Evolutionary conservation across 2,329 filamentous ascomycete species (phyloP), one percentile per base, ranked within the genome.

Genomic region (Colletotrichum orbiculare): DNA sequence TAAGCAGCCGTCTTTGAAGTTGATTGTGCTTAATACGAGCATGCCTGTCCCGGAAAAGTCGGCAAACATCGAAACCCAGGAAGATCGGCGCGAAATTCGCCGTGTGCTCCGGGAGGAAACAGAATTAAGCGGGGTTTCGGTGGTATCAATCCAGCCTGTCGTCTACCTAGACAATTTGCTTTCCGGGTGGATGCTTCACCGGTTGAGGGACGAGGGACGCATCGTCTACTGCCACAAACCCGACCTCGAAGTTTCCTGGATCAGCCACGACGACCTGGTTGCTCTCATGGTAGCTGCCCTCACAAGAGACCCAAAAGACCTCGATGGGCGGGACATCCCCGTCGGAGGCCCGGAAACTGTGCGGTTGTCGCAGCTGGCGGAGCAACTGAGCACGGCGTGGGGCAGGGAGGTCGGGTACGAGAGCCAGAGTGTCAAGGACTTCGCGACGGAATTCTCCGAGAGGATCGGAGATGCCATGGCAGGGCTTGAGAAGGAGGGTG

Each of bases 1-100:
- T 0, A 89, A 84, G 2, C 84, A 82, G 0, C 83, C 85, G 52
- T 87, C 75, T 0, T 66, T 73, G 33, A 71, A 67, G n/a, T 43
- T 72, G 33, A 48, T 69, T 11, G 62, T 71, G 8, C 71, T 72
- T 67, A 72, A 72, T 67, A 71, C 69, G 6, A 73, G 72, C 67
- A 72, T 73, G 66, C 70, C 71, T 1, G 69, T 73, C 1, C 71
- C 73, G 2, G 70, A 71, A 54, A 60, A 60, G 49, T 62, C 70
- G 8, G 64, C 65, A 17, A 66, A 62, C 37, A 70, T 72, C 50
- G 65, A 69, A 33, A 69, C 71, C 1, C 72, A 73, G 56, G 71
- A 73, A 25, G 25, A 25, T 65, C 68, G 71, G 4, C 66, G 70
- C n/a, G 67, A 70, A 47, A 79, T 78, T 68, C 71, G 73, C 8